A percentile compares a stretch with the other conserved stretches of the same genome.
Evolutionary conservation across 2,329 filamentous ascomycete genomes (phyloP).

Genomic region (Colletotrichum tropicicola): DNA sequence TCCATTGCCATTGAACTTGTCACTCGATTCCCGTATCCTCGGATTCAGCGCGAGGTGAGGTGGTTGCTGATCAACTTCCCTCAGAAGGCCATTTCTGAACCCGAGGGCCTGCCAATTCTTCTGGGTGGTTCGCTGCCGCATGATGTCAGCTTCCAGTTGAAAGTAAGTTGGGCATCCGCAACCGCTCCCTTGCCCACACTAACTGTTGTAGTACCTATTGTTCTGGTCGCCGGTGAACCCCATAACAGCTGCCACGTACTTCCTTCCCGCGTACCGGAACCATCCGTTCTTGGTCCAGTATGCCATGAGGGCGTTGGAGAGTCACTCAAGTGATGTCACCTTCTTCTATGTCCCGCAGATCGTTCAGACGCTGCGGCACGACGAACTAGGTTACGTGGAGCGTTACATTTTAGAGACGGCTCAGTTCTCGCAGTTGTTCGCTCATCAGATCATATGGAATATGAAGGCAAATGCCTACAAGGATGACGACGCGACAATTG

Average conservation of each 20-base stretch:
- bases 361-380: constrained; percentile 93
- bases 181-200: constrained; percentile 34
- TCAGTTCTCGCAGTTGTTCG: constrained; percentile 97
- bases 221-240: constrained; percentile 96
- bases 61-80: constrained; percentile 84
- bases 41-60: constrained; percentile 79
- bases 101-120: constrained; percentile 84
- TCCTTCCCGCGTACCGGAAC: constrained; percentile 89
- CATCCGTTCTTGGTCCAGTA: constrained; percentile 96
- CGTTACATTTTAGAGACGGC: constrained; percentile 97
- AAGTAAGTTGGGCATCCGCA: constrained; percentile 57
- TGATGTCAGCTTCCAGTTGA: constrained; percentile 86
- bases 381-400: constrained; percentile 92
- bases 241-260: constrained; percentile 91
- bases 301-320: constrained; percentile 93
- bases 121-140: constrained; percentile 79
- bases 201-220: constrained; percentile 74
- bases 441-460: constrained; percentile 99
- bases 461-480: constrained; percentile 99
- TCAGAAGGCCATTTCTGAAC: constrained; percentile 81
- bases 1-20: constrained; percentile 87
- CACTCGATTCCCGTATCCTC: constrained; percentile 79
- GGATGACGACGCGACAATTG: constrained; percentile 89
- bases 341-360: constrained; percentile 99
- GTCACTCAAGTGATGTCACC: constrained; percentile 93